A percentile compares a stretch with the other conserved stretches of the same genome.
Evolutionary conservation across 768 basidiomycete species (phyloP).

Genomic region (Chalciporus sphaerocephalus): DNA sequence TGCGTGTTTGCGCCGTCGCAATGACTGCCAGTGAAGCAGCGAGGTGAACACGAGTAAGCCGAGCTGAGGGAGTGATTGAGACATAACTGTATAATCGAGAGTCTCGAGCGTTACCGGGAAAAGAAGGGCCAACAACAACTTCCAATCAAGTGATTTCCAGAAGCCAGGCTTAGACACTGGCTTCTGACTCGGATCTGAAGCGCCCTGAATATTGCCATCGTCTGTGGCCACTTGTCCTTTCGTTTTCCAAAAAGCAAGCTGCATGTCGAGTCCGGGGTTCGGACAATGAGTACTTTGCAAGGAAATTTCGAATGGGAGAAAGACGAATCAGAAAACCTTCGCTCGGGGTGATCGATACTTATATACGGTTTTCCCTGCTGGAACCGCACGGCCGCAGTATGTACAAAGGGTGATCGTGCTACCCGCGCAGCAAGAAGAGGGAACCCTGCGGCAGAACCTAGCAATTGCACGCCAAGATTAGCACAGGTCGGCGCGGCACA

Average conservation of each 20-base stretch:
- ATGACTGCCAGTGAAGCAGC: slow-evolving; percentile 36
- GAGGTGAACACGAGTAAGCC: not conserved
- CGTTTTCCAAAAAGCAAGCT: slow-evolving; percentile 6
- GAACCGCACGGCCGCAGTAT: not conserved
- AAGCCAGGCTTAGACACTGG: slow-evolving; percentile 16
- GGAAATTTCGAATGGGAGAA: too few relatives aligned
- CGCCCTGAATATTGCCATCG: not conserved
- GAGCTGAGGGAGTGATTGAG: not conserved
- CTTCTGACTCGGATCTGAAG: not conserved
- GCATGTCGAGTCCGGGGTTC: slow-evolving; percentile 5
- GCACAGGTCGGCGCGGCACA: not conserved
- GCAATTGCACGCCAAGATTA: not conserved
- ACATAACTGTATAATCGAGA: slow-evolving; percentile 27
- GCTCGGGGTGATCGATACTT: too few relatives aligned
- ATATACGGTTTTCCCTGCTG: not conserved
- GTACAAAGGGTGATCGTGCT: not conserved
- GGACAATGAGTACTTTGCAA: not conserved
- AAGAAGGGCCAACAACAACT: slow-evolving; percentile 33
- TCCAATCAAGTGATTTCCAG: slow-evolving; percentile 28
- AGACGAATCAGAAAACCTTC: not conserved
- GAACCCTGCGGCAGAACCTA: not conserved
- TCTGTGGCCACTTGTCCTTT: not conserved
- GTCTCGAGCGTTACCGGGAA: slow-evolving; percentile 43
- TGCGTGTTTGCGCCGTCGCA: slow-evolving; percentile 48
- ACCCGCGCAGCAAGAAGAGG: not conserved